Evolutionary conservation across 805 yeast genomes (phyloP).

Genomic region (Cyberlindnera maclurae): DNA sequence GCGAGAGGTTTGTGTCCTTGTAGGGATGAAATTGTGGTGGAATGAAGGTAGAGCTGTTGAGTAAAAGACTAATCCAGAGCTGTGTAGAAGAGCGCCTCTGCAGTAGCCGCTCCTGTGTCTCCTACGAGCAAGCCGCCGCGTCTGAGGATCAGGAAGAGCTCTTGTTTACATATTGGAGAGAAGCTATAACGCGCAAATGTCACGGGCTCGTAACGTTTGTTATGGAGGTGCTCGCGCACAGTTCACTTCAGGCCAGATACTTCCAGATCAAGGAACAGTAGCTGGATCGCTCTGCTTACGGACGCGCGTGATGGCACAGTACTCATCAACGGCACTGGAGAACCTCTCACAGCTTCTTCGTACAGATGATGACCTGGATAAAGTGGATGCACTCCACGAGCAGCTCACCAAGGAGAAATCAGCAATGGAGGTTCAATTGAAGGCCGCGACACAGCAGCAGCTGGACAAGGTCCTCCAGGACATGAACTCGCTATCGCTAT

Average conservation of each 20-base stretch:
- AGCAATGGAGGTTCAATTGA: conserved; percentile 50
- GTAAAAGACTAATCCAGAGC: too few relatives aligned
- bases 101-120: too few relatives aligned
- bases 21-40: neutral
- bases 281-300: too few relatives aligned
- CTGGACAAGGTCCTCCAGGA: conserved; percentile 48
- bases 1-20: neutral
- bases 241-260: too few relatives aligned
- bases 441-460: conserved; percentile 36
- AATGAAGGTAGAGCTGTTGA: neutral
- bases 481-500: conserved; percentile 29
- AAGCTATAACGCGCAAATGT: too few relatives aligned
- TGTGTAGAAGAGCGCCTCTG: too few relatives aligned
- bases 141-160: too few relatives aligned
- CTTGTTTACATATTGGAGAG: too few relatives aligned
- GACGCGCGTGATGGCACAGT: neutral
- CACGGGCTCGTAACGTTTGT: too few relatives aligned
- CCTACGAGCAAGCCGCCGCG: too few relatives aligned
- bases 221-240: too few relatives aligned
- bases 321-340: conserved; percentile 16
- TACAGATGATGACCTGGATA: conserved; percentile 45
- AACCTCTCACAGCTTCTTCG: conserved; percentile 28
- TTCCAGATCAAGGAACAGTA: too few relatives aligned
- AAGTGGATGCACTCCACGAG: conserved; percentile 43
- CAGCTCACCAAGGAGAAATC: conserved; percentile 64